Evolutionary conservation across 2,329 filamentous ascomycete species (phyloP).

Genomic region (Clonostachys byssicola): DNA sequence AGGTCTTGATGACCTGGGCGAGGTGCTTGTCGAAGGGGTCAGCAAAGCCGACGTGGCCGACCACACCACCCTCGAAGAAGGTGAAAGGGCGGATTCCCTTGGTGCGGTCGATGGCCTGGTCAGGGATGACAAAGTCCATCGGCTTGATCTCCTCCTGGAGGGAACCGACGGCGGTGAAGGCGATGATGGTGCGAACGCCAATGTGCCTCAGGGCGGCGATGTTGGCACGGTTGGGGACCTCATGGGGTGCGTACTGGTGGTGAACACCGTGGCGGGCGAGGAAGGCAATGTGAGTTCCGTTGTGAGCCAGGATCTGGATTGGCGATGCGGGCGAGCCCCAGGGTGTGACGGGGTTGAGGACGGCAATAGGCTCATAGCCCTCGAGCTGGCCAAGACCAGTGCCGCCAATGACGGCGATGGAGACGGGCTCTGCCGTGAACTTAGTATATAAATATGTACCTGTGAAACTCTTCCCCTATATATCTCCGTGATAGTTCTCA

Average conservation of each 20-base stretch:
- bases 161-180: slow-evolving; percentile 92
- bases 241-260: slow-evolving; percentile 89
- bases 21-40: slow-evolving; percentile 87
- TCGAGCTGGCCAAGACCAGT: slow-evolving; percentile 87
- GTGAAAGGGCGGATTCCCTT: slow-evolving; percentile 94
- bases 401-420: slow-evolving; percentile 88
- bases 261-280: slow-evolving; percentile 85
- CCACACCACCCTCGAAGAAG: slow-evolving; percentile 89
- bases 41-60: slow-evolving; percentile 91
- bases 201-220: slow-evolving; percentile 93
- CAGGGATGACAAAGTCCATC: slow-evolving; percentile 92
- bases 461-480: neutral
- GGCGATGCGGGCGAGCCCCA: slow-evolving; percentile 77
- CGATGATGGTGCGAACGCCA: slow-evolving; percentile 86
- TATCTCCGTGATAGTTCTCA: neutral
- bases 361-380: slow-evolving; percentile 80
- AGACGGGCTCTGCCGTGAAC: slow-evolving; percentile 53
- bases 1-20: slow-evolving; percentile 71
- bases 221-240: slow-evolving; percentile 92
- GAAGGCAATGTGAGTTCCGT: slow-evolving; percentile 81
- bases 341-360: slow-evolving; percentile 72
- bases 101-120: slow-evolving; percentile 96
- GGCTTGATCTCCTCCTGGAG: slow-evolving; percentile 90
- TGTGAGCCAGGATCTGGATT: slow-evolving; percentile 86
- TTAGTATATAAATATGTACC: neutral